Evolutionary conservation across 139 green algal genomes (phyloP).

Genomic region (Prasinococcaceae sp.): DNA sequence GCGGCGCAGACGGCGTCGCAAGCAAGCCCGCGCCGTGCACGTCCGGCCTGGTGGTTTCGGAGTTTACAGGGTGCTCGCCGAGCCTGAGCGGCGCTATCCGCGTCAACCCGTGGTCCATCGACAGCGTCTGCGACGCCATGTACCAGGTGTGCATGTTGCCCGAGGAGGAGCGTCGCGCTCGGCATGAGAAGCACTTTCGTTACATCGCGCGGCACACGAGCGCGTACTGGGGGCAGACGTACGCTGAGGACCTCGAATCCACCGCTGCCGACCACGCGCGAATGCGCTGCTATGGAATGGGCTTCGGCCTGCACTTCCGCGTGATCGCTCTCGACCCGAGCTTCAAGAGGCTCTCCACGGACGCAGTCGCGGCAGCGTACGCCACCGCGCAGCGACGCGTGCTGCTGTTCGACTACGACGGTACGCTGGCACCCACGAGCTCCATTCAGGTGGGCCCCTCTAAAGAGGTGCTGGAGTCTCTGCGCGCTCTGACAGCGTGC

Average conservation of each 20-base stretch:
- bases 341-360: slow-evolving; percentile 73
- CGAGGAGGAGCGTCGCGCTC: slow-evolving; percentile 47
- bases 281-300: slow-evolving; percentile 91
- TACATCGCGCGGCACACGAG: slow-evolving; percentile 90
- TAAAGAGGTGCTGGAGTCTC: slow-evolving; percentile 28
- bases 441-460: slow-evolving; percentile 1
- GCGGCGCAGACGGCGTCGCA: background rate
- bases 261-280: slow-evolving; percentile 53
- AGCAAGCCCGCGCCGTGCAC: background rate
- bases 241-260: slow-evolving; percentile 34
- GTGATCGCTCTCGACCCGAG: slow-evolving; percentile 84
- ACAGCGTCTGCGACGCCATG: slow-evolving; percentile 72
- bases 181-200: slow-evolving; percentile 94
- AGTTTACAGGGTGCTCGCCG: slow-evolving; percentile 97
- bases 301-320: slow-evolving; percentile 91
- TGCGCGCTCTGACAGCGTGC: slow-evolving; percentile 55
- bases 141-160: slow-evolving; percentile 57
- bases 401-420: slow-evolving; percentile 95
- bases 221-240: slow-evolving; percentile 78
- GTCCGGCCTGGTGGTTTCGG: slow-evolving; percentile 63
- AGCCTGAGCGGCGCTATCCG: slow-evolving; percentile 80
- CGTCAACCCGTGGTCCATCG: slow-evolving; percentile 92
- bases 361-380: slow-evolving; percentile 39
- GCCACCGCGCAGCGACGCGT: slow-evolving; percentile 34
- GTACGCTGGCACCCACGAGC: slow-evolving; percentile 60